phyloP scores from a whole-genome alignment of 305 asterid genomes.

The Stenogyne calaminthoides region DNA sequence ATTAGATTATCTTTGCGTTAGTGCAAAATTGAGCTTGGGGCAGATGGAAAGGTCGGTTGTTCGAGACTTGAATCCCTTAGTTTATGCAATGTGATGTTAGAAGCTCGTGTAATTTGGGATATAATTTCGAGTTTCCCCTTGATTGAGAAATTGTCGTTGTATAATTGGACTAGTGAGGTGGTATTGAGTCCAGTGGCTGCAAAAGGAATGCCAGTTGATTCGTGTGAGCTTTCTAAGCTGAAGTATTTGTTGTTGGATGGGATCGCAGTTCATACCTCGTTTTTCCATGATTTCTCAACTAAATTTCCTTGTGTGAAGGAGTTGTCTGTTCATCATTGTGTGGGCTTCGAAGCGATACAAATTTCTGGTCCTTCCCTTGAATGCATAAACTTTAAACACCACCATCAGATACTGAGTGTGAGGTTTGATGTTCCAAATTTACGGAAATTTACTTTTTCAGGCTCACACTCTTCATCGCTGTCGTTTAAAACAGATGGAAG shows the following conservation, averaged over 20 bases:
- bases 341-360: background rate
- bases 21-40: background rate
- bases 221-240: background rate
- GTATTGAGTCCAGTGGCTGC: background rate
- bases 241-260: background rate
- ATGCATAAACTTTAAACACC: background rate
- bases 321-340: background rate
- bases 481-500: background rate
- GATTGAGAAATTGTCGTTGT: background rate
- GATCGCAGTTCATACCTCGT: background rate
- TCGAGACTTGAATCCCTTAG: background rate
- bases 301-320: background rate
- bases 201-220: too few species aligned
- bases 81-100: background rate
- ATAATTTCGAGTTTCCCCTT: background rate
- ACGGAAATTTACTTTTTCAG: background rate
- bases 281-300: background rate
- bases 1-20: background rate
- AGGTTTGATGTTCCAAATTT: conserved; percentile 14
- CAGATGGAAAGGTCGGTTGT: background rate
- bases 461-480: background rate
- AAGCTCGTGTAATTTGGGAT: background rate
- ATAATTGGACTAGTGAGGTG: background rate
- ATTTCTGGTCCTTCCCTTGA: background rate
- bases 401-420: background rate